phyloP scores from a whole-genome alignment of 805 yeast species.

The Kuraishia piskuri region DNA sequence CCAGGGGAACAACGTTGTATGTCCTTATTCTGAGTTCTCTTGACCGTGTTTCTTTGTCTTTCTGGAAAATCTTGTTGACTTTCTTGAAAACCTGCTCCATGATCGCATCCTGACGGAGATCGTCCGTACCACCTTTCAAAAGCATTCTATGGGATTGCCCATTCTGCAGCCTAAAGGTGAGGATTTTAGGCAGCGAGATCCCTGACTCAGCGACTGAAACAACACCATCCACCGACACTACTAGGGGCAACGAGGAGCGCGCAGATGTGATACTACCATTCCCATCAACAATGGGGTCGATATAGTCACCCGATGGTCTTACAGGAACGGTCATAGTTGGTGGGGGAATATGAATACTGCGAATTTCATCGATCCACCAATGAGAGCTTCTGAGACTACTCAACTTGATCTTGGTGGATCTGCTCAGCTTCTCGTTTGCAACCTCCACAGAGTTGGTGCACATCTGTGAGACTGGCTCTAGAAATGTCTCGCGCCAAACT shows the following conservation, averaged over 20 bases:
- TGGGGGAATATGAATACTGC: conserved; percentile 43
- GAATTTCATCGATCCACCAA: conserved; percentile 53
- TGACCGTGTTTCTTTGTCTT: conserved; percentile 46
- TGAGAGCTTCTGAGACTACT: conserved; percentile 30
- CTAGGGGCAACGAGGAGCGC: conserved; percentile 12
- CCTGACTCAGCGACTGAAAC: conserved; percentile 74
- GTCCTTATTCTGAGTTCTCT: conserved; percentile 65
- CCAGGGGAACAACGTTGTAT: conserved; percentile 84
- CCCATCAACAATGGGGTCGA: not conserved
- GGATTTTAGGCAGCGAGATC: conserved; percentile 78
- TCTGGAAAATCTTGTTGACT: conserved; percentile 58
- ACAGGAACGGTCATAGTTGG: conserved; percentile 50
- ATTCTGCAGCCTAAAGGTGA: conserved; percentile 41
- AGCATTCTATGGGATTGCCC: conserved; percentile 55
- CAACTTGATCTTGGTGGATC: conserved; percentile 23
- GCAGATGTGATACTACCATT: not conserved
- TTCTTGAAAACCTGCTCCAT: conserved; percentile 96
- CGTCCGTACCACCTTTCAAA: conserved; percentile 84
- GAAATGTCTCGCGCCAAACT: conserved; percentile 18
- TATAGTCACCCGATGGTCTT: conserved; percentile 34
- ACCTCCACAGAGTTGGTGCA: conserved; percentile 42
- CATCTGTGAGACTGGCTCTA: conserved; percentile 39
- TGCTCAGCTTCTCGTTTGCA: conserved; percentile 36
- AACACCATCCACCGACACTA: conserved; percentile 33
- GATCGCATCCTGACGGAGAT: conserved; percentile 88